A percentile compares a stretch with the other conserved stretches of the same genome.
These are phyloP conservation scores for Hypoxylon sp. DNA, from an alignment of 2,329 filamentous ascomycete species.

Conservation along the genomic window DNA sequence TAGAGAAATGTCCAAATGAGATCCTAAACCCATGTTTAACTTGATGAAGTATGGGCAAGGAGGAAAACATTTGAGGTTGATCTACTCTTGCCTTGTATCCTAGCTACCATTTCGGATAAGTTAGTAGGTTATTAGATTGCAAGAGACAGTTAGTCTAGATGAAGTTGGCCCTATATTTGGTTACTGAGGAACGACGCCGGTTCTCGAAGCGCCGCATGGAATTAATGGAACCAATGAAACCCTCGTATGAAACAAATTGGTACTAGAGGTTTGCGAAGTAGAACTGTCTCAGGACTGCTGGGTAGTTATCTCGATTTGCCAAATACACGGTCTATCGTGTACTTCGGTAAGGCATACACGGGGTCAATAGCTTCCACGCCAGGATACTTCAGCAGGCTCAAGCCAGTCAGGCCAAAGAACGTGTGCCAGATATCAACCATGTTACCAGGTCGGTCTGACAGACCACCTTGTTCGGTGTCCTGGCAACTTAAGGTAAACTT, in stretches of 20 bases:
- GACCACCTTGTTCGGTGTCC: slow-evolving; percentile 85
- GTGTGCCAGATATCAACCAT: slow-evolving; percentile 99
- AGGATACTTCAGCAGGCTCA: slow-evolving; percentile 85
- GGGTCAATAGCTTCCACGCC: slow-evolving; percentile 87
- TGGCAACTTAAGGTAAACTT: slow-evolving; percentile 90
- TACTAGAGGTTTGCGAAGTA: not conserved
- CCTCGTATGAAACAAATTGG: not conserved
- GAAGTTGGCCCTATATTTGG: not conserved
- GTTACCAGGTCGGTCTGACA: slow-evolving; percentile 91
- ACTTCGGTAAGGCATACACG: slow-evolving; percentile 86
- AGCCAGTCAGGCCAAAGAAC: slow-evolving; percentile 86
- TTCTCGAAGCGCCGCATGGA: not conserved
- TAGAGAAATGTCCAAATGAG: slow-evolving; percentile 16
- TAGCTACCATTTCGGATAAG: slow-evolving; percentile 66
- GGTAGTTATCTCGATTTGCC: slow-evolving; percentile 55
- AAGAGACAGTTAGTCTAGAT: slow-evolving; percentile 63
- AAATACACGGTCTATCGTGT: slow-evolving; percentile 73
- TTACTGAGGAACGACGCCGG: not conserved
- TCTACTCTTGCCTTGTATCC: slow-evolving; percentile 82
- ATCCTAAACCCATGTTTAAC: slow-evolving; percentile 5
- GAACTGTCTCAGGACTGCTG: not conserved
- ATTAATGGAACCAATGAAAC: not conserved
- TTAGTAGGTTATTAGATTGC: slow-evolving; percentile 79
- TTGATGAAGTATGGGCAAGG: not conserved
- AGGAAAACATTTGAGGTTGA: slow-evolving; percentile 27